phyloP scores from a whole-genome alignment of 1,284 basidiomycete genomes.

The Inonotus obliquus region DNA sequence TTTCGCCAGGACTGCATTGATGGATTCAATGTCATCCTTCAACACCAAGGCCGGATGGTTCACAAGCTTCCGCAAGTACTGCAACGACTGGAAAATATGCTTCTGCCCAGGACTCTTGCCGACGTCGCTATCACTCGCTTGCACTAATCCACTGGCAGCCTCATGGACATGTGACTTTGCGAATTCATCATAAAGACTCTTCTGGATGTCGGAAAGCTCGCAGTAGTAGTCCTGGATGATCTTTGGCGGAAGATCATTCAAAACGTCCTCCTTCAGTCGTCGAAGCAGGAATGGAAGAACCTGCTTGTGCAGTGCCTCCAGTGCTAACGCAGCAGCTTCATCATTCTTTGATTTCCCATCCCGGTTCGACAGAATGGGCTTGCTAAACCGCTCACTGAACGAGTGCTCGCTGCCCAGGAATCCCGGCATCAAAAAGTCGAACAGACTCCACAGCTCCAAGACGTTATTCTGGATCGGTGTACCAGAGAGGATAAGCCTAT shows the following conservation, averaged over 20 bases:
- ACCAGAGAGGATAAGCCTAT: conserved; percentile 91
- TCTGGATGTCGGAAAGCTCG: conserved; percentile 93
- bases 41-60: conserved; percentile 94
- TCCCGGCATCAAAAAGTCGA: conserved; percentile 99
- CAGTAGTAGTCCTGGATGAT: conserved; percentile 99
- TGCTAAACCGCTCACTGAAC: conserved; percentile 95
- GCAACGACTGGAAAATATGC: conserved; percentile 94
- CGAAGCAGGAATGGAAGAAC: conserved; percentile 97
- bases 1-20: conserved; percentile 59
- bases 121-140: conserved; percentile 33
- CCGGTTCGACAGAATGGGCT: conserved; percentile 92
- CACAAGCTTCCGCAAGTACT: conserved; percentile 96
- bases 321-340: conserved; percentile 89
- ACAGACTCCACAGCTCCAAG: conserved; percentile 96
- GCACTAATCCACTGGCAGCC: conserved; percentile 61
- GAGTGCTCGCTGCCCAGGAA: conserved; percentile 93
- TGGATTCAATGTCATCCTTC: conserved; percentile 60
- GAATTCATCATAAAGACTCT: conserved; percentile 91
- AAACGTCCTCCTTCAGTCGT: conserved; percentile 95
- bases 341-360: conserved; percentile 94
- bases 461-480: conserved; percentile 99
- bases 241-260: conserved; percentile 95
- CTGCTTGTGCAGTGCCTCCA: conserved; percentile 98
- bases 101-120: conserved; percentile 50
- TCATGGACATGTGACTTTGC: conserved; percentile 72